Evolutionary conservation across 75 land plant genomes (phyloP).

Genomic region (Adiantum capillusveneris): DNA sequence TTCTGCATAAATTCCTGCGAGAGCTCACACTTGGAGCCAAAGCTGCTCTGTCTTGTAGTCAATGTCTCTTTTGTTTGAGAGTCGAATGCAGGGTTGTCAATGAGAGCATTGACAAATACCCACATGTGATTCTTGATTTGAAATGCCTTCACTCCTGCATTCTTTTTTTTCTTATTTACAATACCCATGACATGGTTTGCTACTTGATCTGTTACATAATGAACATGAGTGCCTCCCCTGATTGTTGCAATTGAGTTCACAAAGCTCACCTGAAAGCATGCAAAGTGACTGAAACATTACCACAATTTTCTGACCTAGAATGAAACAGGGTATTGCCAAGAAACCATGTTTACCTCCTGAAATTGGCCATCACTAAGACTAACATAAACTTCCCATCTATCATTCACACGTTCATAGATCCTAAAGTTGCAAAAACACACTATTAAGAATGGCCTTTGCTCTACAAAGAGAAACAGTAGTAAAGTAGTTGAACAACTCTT

Average conservation of each 20-base stretch:
- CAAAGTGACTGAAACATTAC: background rate
- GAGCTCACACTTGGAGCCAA: conserved; percentile 88
- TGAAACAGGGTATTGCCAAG: no score
- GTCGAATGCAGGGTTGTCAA: conserved; percentile 99
- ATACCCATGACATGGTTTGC: conserved; percentile 41
- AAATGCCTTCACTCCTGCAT: conserved; percentile 67
- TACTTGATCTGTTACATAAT: conserved; percentile 74
- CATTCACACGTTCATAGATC: conserved; percentile 59
- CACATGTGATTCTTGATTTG: conserved; percentile 83
- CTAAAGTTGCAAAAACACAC: conserved; percentile 28
- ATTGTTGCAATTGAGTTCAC: conserved; percentile 87
- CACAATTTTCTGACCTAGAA: no score
- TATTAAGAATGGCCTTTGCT: no score
- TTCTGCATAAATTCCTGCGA: conserved; percentile 68
- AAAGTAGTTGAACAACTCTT: no score
- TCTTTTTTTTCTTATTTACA: conserved; percentile 93
- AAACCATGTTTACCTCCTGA: conserved; percentile 60
- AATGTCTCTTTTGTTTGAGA: conserved; percentile 97
- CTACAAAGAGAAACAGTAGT: no score
- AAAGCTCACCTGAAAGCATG: conserved; percentile 94
- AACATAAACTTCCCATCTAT: conserved; percentile 91
- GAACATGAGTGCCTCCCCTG: conserved; percentile 95
- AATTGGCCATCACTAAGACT: conserved; percentile 93
- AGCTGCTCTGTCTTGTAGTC: conserved; percentile 82
- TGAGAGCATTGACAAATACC: conserved; percentile 95